Percentiles rank a stretch among this genome's conserved stretches.
Evolutionary conservation across 805 yeast species (phyloP).

Genomic region (Metschnikowia chrysomelidarum): DNA sequence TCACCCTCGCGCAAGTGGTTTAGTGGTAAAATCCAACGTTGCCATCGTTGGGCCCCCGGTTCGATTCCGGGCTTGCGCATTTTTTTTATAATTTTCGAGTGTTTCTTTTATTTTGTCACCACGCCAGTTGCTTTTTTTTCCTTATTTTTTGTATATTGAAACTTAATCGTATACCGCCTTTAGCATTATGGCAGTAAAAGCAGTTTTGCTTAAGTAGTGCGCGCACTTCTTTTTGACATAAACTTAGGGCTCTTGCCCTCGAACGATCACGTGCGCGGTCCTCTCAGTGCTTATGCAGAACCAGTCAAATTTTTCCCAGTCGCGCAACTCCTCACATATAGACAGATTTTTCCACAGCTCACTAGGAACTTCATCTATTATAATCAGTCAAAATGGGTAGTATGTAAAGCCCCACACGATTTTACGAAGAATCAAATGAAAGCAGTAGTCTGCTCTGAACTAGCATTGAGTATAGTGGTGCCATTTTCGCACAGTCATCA

Average conservation of each 20-base stretch:
- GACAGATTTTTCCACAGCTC: conserved; percentile 18
- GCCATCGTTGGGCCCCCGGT: conserved; percentile 24
- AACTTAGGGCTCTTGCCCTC: conserved; percentile 18
- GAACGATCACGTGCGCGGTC: conserved; percentile 11
- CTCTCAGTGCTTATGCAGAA: conserved; percentile 10
- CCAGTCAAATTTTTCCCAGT: conserved; percentile 16
- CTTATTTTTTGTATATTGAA: too few species aligned
- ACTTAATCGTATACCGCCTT: too few species aligned
- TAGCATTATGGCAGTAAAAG: too few species aligned
- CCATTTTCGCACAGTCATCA: too few species aligned
- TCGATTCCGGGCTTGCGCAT: conserved; percentile 24
- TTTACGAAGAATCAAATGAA: too few species aligned
- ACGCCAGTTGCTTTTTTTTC: conserved; percentile 6
- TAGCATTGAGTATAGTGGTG: too few species aligned
- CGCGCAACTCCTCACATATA: conserved; percentile 15
- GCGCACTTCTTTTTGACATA: conserved; percentile 3
- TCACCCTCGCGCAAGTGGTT: conserved; percentile 25
- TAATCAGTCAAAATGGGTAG: conserved; percentile 66
- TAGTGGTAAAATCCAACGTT: conserved; percentile 24
- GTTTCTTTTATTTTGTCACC: conserved; percentile 13
- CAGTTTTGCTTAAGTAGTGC: neutral
- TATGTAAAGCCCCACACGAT: conserved; percentile 55
- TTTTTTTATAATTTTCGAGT: conserved; percentile 3
- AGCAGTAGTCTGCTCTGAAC: too few species aligned
- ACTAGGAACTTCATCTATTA: conserved; percentile 19